Evolutionary conservation across 1,139 yeast genomes (phyloP), one percentile per base, ranked within the genome.

Genomic region (Hemisphaericaspora subhashii): DNA sequence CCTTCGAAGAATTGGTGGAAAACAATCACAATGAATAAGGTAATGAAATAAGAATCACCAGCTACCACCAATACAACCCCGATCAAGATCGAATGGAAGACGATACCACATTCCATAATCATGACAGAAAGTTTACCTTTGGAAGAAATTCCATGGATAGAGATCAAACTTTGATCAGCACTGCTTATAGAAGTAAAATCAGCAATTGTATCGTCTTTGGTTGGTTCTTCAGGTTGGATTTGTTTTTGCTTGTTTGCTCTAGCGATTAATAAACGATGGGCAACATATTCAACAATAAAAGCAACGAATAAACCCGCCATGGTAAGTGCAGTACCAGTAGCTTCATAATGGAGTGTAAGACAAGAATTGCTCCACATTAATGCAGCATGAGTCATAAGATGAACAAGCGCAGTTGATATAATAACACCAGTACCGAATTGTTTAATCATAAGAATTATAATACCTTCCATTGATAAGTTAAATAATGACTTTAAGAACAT

Each of bases 1-100:
- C 74, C 74, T 50, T 68, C 74, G 37, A 68, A 67, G 44, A 66
- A 53, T 48, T 68, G 74, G 42, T 68, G 74, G 54, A 68, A 68
- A 2, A 63, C 62, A 31, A 68, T 59, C 10, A 69, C 73, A 30
- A 66, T 57, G 42, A 62, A 66, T 20, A 68, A 52, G 1, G 71
- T 56, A 21, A 49, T 57, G 48, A 68, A 68, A 26, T 34, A 45
- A 30, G 64, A 62, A 26, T 64, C 66, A 2, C 68, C 71, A 5
- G 74, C 59, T 15, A 66, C 62, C 10, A 70, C 69, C 29, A 67
- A 50, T 1, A 72, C 58, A 13, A 67, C 51, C 21, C 74, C 72
- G 22, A 66, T 66, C 43, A 67, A 63, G 4, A 66, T 67, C n/a
- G 72, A 65, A 46, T 67, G 74, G 56, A 66, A 66, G 16, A 68